Percentiles rank a stretch among this genome's conserved stretches.
Conservation (phyloP, 2,329 filamentous ascomycete genomes). For the Pyricularia pennisetigena region DNA sequence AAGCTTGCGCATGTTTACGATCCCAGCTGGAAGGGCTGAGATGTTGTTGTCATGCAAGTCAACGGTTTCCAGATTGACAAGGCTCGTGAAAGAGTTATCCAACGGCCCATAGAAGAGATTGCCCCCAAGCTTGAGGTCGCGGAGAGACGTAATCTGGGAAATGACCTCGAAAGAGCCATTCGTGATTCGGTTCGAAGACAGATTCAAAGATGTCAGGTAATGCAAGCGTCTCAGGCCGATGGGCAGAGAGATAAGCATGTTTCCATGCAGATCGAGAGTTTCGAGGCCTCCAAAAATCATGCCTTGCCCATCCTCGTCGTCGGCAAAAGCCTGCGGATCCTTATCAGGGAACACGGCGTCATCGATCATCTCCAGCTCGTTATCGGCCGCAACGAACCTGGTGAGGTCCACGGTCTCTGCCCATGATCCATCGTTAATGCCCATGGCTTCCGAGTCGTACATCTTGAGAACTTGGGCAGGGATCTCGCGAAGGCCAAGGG, state of each 20-base stretch:
- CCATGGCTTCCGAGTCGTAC: conserved; percentile 70
- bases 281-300: conserved; percentile 78
- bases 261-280: conserved; percentile 77
- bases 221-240: conserved; percentile 64
- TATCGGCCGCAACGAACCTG: conserved; percentile 78
- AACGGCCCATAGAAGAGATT: conserved; percentile 65
- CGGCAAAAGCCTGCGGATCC: conserved; percentile 42
- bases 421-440: conserved; percentile 61
- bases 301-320: conserved; percentile 56
- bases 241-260: conserved; percentile 63
- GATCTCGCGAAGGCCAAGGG: conserved; percentile 68
- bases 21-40: conserved; percentile 54
- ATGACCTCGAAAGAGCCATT: conserved; percentile 65
- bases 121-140: conserved; percentile 72
- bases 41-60: conserved; percentile 78
- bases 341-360: conserved; percentile 73
- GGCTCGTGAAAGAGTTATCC: conserved; percentile 48
- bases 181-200: conserved; percentile 76
- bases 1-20: conserved; percentile 59
- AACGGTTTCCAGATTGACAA: conserved; percentile 65
- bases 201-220: conserved; percentile 69
- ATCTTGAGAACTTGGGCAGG: conserved; percentile 78
- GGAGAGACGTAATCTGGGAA: conserved; percentile 59
- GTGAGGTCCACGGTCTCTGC: conserved; percentile 85
- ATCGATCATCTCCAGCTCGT: conserved; percentile 67